Conservation (phyloP, 305 asterid genomes). For the Fraxinus angustifolia region DNA sequence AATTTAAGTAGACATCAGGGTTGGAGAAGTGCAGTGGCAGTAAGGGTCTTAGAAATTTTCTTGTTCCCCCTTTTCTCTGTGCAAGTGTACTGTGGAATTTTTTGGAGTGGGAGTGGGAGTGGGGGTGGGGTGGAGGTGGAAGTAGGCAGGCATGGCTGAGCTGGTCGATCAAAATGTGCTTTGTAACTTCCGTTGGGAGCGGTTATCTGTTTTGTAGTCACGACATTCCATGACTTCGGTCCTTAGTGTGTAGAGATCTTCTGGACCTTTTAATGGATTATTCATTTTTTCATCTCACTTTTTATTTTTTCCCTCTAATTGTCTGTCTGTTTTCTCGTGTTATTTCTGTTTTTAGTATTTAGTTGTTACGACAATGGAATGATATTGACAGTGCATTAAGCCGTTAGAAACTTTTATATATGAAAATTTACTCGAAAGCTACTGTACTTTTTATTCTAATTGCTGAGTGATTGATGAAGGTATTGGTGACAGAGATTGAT, state of each 20-base stretch:
- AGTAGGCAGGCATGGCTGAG: neutral
- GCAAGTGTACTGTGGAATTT: neutral
- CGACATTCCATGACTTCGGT: neutral
- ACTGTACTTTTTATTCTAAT: neutral
- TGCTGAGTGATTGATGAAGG: neutral
- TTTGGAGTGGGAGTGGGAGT: neutral
- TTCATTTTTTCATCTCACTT: neutral
- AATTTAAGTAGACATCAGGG: neutral
- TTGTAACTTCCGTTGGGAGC: neutral
- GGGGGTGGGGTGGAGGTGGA: neutral
- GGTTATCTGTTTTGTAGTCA: neutral
- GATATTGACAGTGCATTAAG: neutral
- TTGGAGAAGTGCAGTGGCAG: neutral
- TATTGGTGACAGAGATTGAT: neutral
- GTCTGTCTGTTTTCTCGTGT: neutral
- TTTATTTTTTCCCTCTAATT: neutral
- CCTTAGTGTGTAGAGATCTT: neutral
- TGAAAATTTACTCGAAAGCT: neutral
- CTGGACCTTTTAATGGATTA: neutral
- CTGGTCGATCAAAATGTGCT: neutral
- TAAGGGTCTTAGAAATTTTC: neutral
- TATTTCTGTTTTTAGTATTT: neutral
- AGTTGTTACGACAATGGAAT: neutral
- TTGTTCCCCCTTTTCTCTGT: neutral
- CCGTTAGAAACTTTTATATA: neutral